Conservation (phyloP, 257 asterid species). For the Capsicum baccatum region DNA sequence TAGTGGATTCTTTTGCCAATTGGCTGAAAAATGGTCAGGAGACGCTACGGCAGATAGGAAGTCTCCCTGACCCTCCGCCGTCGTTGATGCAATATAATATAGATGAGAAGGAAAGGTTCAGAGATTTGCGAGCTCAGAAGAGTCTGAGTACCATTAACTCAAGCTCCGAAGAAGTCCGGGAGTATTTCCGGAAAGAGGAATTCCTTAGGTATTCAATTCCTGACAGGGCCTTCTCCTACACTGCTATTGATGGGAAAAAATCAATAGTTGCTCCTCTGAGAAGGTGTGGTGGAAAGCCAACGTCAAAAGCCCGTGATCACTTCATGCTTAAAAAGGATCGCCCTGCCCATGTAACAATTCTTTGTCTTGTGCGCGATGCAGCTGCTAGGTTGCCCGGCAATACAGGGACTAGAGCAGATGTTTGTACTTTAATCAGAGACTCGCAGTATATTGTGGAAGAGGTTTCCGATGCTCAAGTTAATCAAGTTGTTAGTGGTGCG, state of each 20-base stretch:
- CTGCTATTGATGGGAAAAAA: slow-evolving; percentile 93
- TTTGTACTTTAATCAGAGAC: slow-evolving; percentile 91
- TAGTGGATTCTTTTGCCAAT: slow-evolving; percentile 93
- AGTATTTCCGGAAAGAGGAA: slow-evolving; percentile 89
- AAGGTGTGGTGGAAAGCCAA: slow-evolving; percentile 99
- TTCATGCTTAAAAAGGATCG: slow-evolving; percentile 94
- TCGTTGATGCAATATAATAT: slow-evolving; percentile 71
- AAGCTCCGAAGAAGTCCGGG: slow-evolving; percentile 89
- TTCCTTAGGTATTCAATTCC: slow-evolving; percentile 94
- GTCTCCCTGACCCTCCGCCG: slow-evolving; percentile 90
- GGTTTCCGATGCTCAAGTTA: slow-evolving; percentile 93
- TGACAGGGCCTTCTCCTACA: slow-evolving; percentile 90
- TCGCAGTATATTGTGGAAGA: slow-evolving; percentile 94
- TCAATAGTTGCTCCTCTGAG: slow-evolving; percentile 97
- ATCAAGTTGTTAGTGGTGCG: slow-evolving; percentile 98
- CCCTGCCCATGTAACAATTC: slow-evolving; percentile 97
- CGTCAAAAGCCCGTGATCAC: slow-evolving; percentile 99
- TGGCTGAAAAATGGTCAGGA: slow-evolving; percentile 99
- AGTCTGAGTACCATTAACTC: slow-evolving; percentile 86
- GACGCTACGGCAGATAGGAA: slow-evolving; percentile 94
- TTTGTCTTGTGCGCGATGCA: slow-evolving; percentile 98
- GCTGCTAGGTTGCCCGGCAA: slow-evolving; percentile 99
- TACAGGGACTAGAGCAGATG: slow-evolving; percentile 98
- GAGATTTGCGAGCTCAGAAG: slow-evolving; percentile 97
- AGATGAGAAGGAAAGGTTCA: slow-evolving; percentile 97